Percentiles rank a stretch among this genome's conserved stretches.
phyloP scores from a whole-genome alignment of 371 early-diverging fungal genomes.

The Mortierella sp. region DNA sequence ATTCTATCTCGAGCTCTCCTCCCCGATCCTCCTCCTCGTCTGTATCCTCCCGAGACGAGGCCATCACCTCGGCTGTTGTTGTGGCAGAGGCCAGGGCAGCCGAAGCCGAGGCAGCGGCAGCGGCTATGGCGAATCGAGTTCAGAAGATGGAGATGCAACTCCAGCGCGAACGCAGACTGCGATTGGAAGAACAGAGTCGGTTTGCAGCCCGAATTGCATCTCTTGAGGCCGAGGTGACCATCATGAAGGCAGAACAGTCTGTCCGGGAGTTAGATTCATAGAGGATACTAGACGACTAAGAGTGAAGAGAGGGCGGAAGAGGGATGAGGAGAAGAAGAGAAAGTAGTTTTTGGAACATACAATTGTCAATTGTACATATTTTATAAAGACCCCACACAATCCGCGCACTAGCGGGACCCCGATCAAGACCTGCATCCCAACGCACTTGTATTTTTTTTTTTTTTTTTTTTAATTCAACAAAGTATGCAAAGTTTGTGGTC shows the following conservation, averaged over 20 bases:
- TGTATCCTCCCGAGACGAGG: too few relatives aligned
- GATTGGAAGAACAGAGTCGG: constrained; percentile 48
- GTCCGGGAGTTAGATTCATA: constrained; percentile 17
- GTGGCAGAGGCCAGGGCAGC: constrained; percentile 1
- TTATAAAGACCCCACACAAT: too few relatives aligned
- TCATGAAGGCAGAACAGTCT: constrained; percentile 47
- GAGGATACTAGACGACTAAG: too few relatives aligned
- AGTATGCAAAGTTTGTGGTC: too few relatives aligned
- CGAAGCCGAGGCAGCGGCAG: constrained; percentile 31
- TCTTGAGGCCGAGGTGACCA: constrained; percentile 58
- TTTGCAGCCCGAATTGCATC: constrained; percentile 51
- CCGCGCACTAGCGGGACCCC: neutral
- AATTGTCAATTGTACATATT: too few relatives aligned
- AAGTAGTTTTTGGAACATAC: too few relatives aligned
- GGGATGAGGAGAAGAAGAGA: too few relatives aligned
- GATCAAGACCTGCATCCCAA: neutral
- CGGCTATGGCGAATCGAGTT: constrained; percentile 23
- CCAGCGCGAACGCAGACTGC: constrained; percentile 46
- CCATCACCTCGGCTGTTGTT: too few relatives aligned
- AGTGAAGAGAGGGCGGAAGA: too few relatives aligned
- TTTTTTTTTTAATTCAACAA: too few relatives aligned
- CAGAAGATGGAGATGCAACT: constrained; percentile 34
- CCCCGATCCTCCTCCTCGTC: neutral
- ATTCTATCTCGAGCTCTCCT: constrained; percentile 2
- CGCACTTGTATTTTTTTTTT: neutral